A percentile compares a stretch with the other conserved stretches of the same genome.
Conservation (phyloP, 805 yeast genomes). For the Cyberlindnera japonica region DNA sequence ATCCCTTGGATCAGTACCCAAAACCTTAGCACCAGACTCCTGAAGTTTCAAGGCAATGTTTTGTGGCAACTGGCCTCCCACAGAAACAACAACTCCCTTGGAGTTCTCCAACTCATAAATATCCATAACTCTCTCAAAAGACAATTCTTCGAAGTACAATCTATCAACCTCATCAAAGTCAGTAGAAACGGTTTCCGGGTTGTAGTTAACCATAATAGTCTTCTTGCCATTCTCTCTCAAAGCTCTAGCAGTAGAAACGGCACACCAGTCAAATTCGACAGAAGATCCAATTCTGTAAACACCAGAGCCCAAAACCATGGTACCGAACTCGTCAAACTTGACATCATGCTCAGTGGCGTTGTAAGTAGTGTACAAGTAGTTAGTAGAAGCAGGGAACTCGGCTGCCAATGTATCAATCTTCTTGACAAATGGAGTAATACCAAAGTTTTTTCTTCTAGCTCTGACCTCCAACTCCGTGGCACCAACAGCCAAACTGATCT, state of each 20-base stretch:
- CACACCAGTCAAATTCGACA: conserved; percentile 99
- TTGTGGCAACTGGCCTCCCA: conserved; percentile 98
- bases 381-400: conserved; percentile 96
- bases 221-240: conserved; percentile 81
- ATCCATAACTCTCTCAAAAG: conserved; percentile 95
- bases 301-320: conserved; percentile 97
- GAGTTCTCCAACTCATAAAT: conserved; percentile 91
- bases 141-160: conserved; percentile 91
- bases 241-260: conserved; percentile 94
- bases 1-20: conserved; percentile 93
- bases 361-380: conserved; percentile 93
- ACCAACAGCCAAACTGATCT: conserved; percentile 75
- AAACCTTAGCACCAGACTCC: conserved; percentile 75
- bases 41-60: conserved; percentile 88
- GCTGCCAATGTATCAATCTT: conserved; percentile 97
- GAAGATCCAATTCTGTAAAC: conserved; percentile 98
- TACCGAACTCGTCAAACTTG: conserved; percentile 82
- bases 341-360: conserved; percentile 87
- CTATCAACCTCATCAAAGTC: conserved; percentile 98
- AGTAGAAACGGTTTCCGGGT: conserved; percentile 98
- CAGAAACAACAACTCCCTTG: conserved; percentile 89
- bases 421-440: conserved; percentile 89
- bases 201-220: conserved; percentile 95
- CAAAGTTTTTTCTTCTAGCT: conserved; percentile 71
- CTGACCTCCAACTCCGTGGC: conserved; percentile 79